Evolutionary conservation across 164 flowering plant species (phyloP).

Genomic region (Magnolia kwangsiensis): DNA sequence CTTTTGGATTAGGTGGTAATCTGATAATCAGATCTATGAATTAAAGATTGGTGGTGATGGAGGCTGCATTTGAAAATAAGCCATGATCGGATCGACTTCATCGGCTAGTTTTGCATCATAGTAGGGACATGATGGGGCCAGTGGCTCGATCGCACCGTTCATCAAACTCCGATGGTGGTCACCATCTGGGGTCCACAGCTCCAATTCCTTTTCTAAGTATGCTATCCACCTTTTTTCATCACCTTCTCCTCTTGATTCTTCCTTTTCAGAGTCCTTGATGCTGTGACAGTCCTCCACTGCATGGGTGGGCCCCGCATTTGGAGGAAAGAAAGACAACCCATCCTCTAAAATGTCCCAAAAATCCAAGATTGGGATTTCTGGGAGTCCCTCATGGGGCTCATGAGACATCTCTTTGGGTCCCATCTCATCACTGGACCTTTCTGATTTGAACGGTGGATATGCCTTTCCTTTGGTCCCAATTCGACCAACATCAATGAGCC

Average conservation of each 20-base stretch:
- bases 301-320: background rate
- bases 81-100: conserved; percentile 10
- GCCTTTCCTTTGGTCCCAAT: background rate
- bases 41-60: conserved; percentile 6
- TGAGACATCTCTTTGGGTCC: background rate
- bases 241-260: background rate
- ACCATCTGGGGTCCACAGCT: background rate
- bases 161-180: background rate
- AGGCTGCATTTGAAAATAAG: conserved; percentile 10
- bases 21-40: background rate
- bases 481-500: background rate
- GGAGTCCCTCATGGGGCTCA: background rate
- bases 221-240: conserved; percentile 2
- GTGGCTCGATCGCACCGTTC: conserved; percentile 2
- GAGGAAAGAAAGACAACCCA: background rate
- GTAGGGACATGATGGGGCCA: background rate
- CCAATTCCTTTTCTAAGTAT: conserved; percentile 10
- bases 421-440: background rate
- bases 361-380: background rate
- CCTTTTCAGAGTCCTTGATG: background rate
- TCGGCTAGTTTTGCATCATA: conserved; percentile 1
- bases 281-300: background rate
- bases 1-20: background rate
- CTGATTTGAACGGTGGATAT: background rate
- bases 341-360: conserved; percentile 9